Evolutionary conservation across 768 basidiomycete genomes (phyloP).

Genomic region (Tricholoma sp.): DNA sequence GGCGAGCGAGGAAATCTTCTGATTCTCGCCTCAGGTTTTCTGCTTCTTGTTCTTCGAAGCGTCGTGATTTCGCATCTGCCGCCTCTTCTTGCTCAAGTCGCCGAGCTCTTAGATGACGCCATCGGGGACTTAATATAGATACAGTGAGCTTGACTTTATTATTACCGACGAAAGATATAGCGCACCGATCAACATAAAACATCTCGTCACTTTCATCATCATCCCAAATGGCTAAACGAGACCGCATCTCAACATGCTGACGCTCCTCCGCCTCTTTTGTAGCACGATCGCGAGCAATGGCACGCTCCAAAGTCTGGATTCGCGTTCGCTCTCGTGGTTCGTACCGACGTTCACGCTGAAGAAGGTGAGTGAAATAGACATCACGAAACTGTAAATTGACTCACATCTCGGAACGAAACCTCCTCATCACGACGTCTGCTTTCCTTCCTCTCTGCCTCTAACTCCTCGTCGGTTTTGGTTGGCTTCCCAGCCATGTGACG

Average conservation of each 20-base stretch:
- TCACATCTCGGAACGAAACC: slow-evolving; percentile 78
- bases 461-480: slow-evolving; percentile 80
- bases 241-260: slow-evolving; percentile 74
- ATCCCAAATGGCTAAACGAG: slow-evolving; percentile 84
- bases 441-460: slow-evolving; percentile 79
- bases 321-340: slow-evolving; percentile 85
- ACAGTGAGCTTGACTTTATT: slow-evolving; percentile 1
- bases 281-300: slow-evolving; percentile 66
- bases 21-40: slow-evolving; percentile 87
- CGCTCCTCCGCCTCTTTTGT: slow-evolving; percentile 76
- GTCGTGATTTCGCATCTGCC: slow-evolving; percentile 78
- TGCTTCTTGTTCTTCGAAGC: slow-evolving; percentile 79
- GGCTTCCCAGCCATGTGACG: slow-evolving; percentile 30
- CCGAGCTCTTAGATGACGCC: slow-evolving; percentile 75
- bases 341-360: slow-evolving; percentile 87
- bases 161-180: not conserved
- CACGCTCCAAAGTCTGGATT: slow-evolving; percentile 70
- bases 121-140: slow-evolving; percentile 53
- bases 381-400: not conserved
- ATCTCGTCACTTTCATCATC: slow-evolving; percentile 90
- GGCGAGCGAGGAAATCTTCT: slow-evolving; percentile 87
- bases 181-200: slow-evolving; percentile 89
- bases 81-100: slow-evolving; percentile 73
- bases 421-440: slow-evolving; percentile 76
- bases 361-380: not conserved